Evolutionary conservation across 179 eudicot species (phyloP), one percentile per base, ranked within the genome.

Genomic region (Camellia oleifera): DNA sequence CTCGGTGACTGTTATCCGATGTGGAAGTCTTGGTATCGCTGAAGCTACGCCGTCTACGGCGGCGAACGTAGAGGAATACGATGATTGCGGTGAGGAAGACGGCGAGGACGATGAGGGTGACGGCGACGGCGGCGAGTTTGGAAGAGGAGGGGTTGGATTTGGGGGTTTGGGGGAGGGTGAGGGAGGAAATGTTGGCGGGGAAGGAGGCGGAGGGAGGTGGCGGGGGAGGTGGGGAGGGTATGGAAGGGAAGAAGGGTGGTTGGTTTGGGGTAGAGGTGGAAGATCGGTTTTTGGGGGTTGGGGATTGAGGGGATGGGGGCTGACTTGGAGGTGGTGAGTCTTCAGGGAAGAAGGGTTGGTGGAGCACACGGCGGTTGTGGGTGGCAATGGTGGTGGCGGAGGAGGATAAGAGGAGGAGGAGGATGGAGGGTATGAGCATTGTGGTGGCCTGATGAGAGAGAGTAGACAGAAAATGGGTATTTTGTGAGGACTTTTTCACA

Each of bases 131-230:
- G 66, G 91, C 81, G 64, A 94, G 91, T 54, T 88, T 85, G 20
- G 80, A 63, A 17, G 93, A 86, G 1, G 75, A 48, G n/a, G 76
- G 17, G 26, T 23, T 64, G 64, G 77, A 42, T 45, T 90, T 86
- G 42, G 92, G 56, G 8, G 90, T 26, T 5, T 86, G 88, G 17
- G 97, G 97, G 86, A 92, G 85, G 20, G 74, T 84, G 61, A 96
- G 85, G 44, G 95, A 89, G 79, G 98, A 91, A 83, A 96, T 86
- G 82, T 94, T 96, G 69, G 96, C 98, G 0, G 99, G 98, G 69
- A 95, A 87, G 12, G 98, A 89, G 62, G 93, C 87, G 15, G 87
- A 69, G 3, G 88, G 77, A 0, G 86, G 78, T 0, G 92, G 54
- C 0, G 93, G 87, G 0, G 98, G 89, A 0, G 94, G 88, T 0